Percentiles rank a stretch among this genome's conserved stretches.
Evolutionary conservation across 2,329 filamentous ascomycete species (phyloP).

Genomic region (Ophiostoma angusticollis): DNA sequence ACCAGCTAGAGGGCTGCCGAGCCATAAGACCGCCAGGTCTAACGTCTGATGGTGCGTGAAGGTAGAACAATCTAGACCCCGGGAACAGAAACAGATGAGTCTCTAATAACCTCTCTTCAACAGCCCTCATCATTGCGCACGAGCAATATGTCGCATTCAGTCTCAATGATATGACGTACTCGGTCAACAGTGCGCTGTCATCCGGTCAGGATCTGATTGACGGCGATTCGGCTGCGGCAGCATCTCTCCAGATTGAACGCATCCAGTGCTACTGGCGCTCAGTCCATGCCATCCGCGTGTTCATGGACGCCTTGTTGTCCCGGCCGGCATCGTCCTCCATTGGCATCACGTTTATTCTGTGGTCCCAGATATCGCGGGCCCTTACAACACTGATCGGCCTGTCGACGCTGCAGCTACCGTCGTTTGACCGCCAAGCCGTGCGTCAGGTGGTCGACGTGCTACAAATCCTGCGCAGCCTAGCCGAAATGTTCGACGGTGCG

Average conservation of each 20-base stretch:
- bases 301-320: slow-evolving; percentile 4
- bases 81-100: too few species aligned
- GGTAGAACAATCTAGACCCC: not conserved
- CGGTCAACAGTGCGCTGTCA: not conserved
- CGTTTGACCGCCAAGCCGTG: slow-evolving; percentile 23
- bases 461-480: slow-evolving; percentile 16
- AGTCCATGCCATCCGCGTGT: slow-evolving; percentile 4
- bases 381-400: slow-evolving; percentile 5
- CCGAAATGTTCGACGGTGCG: slow-evolving; percentile 7
- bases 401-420: slow-evolving; percentile 19
- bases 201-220: too few species aligned
- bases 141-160: slow-evolving; percentile 3
- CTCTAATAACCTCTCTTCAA: too few species aligned
- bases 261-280: slow-evolving; percentile 5
- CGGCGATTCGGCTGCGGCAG: not conserved
- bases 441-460: slow-evolving; percentile 22
- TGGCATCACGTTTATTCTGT: slow-evolving; percentile 4
- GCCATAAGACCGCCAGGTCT: too few species aligned
- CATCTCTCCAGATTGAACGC: not conserved
- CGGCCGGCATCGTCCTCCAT: not conserved
- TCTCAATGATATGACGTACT: slow-evolving; percentile 2
- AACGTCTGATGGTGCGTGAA: too few species aligned
- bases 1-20: not conserved
- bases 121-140: not conserved
- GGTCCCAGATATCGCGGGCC: slow-evolving; percentile 7